phyloP scores from a whole-genome alignment of 129 eudicot species.

The Ambrosia artemisiifolia region DNA sequence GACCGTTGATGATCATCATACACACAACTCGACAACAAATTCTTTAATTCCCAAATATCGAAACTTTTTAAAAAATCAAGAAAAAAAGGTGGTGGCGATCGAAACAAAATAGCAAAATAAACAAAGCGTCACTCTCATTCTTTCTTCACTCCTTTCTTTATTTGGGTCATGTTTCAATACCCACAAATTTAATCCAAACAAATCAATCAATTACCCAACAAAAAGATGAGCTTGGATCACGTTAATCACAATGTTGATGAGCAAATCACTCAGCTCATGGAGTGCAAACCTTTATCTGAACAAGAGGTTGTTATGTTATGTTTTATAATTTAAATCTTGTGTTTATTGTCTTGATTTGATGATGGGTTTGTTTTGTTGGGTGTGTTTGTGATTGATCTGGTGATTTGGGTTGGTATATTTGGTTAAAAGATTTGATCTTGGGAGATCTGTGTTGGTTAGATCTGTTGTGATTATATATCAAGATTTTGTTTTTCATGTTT shows the following conservation, averaged over 20 bases:
- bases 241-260: too few relatives aligned
- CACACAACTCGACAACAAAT: background rate
- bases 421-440: constrained; percentile 18
- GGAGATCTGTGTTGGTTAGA: constrained; percentile 31
- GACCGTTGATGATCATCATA: background rate
- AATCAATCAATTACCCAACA: background rate
- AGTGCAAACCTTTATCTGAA: too few relatives aligned
- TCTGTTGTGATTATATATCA: constrained; percentile 16
- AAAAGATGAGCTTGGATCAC: too few relatives aligned
- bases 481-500: background rate
- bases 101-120: constrained; percentile 20
- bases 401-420: constrained; percentile 2
- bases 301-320: constrained; percentile 66
- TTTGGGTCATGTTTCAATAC: constrained; percentile 1
- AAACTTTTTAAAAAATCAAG: constrained; percentile 18
- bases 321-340: background rate
- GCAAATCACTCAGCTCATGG: too few relatives aligned
- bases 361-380: background rate
- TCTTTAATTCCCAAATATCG: constrained; percentile 8
- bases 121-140: constrained; percentile 12
- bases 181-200: constrained; percentile 3
- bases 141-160: constrained; percentile 11
- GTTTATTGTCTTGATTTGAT: background rate
- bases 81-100: constrained; percentile 22
- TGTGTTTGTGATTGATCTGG: constrained; percentile 23